A percentile compares a stretch with the other conserved stretches of the same genome.
phyloP scores from a whole-genome alignment of 768 basidiomycete species.

The Auricularia sp. region DNA sequence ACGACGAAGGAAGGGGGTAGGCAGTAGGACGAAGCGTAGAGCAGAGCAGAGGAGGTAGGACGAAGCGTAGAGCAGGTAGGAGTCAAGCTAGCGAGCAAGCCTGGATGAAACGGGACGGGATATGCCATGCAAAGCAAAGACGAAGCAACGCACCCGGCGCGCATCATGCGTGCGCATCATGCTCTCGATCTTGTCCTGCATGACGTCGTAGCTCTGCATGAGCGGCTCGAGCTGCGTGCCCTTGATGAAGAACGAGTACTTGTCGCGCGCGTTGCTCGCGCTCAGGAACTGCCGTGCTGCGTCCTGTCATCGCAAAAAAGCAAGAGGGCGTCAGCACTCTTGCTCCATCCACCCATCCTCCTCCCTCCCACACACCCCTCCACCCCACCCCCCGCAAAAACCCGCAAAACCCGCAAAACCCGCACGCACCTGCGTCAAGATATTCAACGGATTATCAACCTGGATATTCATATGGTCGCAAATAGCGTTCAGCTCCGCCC shows the following conservation, averaged over 20 bases:
- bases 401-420: background rate
- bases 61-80: background rate
- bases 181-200: slow-evolving; percentile 60
- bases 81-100: background rate
- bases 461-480: slow-evolving; percentile 95
- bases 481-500: slow-evolving; percentile 78
- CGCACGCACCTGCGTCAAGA: slow-evolving; percentile 66
- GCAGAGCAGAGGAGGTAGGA: too few species aligned
- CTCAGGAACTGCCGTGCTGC: slow-evolving; percentile 76
- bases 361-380: too few species aligned
- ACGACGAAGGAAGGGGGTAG: too few species aligned
- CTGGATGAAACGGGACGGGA: too few species aligned
- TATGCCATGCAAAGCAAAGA: too few species aligned
- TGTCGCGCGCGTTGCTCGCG: slow-evolving; percentile 68
- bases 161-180: background rate
- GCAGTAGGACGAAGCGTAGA: too few species aligned
- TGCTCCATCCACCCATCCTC: too few species aligned
- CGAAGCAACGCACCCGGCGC: too few species aligned
- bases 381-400: too few species aligned
- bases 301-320: slow-evolving; percentile 26
- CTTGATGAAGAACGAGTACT: slow-evolving; percentile 95
- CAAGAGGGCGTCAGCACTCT: too few species aligned
- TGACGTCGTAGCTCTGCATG: slow-evolving; percentile 73
- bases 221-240: slow-evolving; percentile 89
- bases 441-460: slow-evolving; percentile 93